These are phyloP conservation scores for Aspergillus pseudotamarii DNA, from an alignment of 2,329 filamentous ascomycete species.

Conservation along the genomic window DNA sequence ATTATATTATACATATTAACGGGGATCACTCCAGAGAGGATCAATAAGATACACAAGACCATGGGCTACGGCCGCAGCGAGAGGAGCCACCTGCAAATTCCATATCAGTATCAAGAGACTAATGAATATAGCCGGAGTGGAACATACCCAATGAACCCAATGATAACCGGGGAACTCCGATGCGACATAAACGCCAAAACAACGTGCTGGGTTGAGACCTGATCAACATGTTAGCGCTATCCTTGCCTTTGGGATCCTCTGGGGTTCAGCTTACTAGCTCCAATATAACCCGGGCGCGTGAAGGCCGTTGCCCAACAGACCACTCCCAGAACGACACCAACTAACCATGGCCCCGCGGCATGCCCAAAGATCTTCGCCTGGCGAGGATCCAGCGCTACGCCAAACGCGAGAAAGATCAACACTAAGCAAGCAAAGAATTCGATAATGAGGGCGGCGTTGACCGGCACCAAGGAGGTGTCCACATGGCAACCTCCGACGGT, in stretches of 20 bases:
- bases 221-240: background rate
- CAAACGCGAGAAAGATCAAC: conserved; percentile 54
- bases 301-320: conserved; percentile 43
- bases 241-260: too few species aligned
- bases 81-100: conserved; percentile 27
- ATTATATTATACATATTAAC: background rate
- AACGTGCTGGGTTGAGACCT: conserved; percentile 50
- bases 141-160: conserved; percentile 42
- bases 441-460: conserved; percentile 49
- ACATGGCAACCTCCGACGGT: conserved; percentile 44
- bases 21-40: conserved; percentile 26
- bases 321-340: conserved; percentile 46
- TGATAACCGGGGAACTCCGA: conserved; percentile 39
- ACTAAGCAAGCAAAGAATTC: conserved; percentile 53
- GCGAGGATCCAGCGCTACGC: conserved; percentile 57
- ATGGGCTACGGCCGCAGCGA: conserved; percentile 34
- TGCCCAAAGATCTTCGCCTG: conserved; percentile 55
- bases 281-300: conserved; percentile 45
- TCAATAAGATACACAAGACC: conserved; percentile 36
- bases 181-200: conserved; percentile 49
- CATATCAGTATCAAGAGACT: background rate
- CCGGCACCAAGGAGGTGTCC: conserved; percentile 38
- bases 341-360: conserved; percentile 52
- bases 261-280: conserved; percentile 33
- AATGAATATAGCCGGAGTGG: background rate